Base-by-base conservation (phyloP, 768 basidiomycete genomes). In the Lactifluus subvellereus region DNA sequence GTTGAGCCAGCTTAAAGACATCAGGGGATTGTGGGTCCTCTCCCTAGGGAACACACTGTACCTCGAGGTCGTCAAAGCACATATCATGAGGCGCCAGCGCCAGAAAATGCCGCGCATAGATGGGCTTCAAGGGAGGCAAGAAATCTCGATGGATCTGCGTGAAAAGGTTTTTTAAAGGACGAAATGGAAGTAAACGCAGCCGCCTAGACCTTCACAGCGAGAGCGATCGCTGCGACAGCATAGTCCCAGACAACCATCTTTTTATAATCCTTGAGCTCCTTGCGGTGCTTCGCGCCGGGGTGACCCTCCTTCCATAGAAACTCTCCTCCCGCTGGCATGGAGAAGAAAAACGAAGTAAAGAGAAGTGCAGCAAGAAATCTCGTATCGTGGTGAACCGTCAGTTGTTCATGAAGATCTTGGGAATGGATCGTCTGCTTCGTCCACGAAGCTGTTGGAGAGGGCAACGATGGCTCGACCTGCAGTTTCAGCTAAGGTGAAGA, bases 151-250 rank as follows among this genome's bases (percentile, higher is more conserved):
- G 65, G 43, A 57, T 20, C 67, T 68, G n/a, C 3, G 30, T 1
- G 42, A 42, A 42, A n/a, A 2, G 8, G 8, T 1, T 3, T 7
- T 50, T 22, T 8, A 54, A 40, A 1, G 30, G 3, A 22, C 38
- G 52, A 48, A 32, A 27, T 6, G 8, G 20, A 33, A 20, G 40
- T 38, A 20, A 27, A 52, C 47, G 16, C 10, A 20, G 35, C 20
- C 38, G 54, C 16, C 16, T 50, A 38, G 37, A 68, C 67, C 65
- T 68, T 68, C 32, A 68, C 67, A 38, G 59, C 63, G 43, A 68
- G 50, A 16, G 65, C 51, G 22, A 68, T 43, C 4, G 67, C 61
- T 18, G 67, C 65, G 33, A 68, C 55, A 7, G 67, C 67, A 33
- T 63, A 63, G 14, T 68, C 67, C 65, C 59, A 63, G 38, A 66